phyloP scores from a whole-genome alignment of 2,329 filamentous ascomycete genomes.

The Penicillium palitans region DNA sequence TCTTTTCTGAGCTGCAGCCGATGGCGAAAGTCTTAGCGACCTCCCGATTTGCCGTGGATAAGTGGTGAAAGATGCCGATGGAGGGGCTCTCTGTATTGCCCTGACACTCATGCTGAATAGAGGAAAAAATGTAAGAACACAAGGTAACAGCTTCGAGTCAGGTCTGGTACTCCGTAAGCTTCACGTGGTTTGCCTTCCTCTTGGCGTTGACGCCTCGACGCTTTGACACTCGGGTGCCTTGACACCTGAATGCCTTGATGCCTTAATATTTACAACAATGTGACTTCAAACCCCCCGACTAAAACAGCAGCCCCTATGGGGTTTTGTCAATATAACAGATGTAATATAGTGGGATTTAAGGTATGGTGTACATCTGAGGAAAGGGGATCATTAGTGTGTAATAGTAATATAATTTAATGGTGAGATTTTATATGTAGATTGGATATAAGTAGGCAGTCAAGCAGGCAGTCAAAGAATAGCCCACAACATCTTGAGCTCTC shows the following conservation, averaged over 20 bases:
- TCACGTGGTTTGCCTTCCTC: conserved; percentile 5
- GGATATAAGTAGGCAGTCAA: too few species aligned
- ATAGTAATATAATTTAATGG: too few species aligned
- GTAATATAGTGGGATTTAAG: too few species aligned
- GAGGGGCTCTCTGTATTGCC: background rate
- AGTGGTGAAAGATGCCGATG: background rate
- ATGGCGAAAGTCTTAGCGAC: background rate
- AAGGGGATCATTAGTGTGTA: too few species aligned
- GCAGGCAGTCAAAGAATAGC: too few species aligned
- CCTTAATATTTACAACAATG: background rate
- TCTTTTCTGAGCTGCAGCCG: background rate
- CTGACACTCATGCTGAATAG: conserved; percentile 2
- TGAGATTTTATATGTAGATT: too few species aligned
- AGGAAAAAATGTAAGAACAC: background rate
- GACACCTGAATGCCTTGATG: background rate
- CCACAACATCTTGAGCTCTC: too few species aligned
- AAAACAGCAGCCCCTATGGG: too few species aligned
- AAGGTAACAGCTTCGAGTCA: background rate
- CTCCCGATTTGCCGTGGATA: background rate
- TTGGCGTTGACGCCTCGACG: conserved; percentile 3
- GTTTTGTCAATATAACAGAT: too few species aligned
- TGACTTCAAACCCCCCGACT: too few species aligned
- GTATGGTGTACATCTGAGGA: too few species aligned
- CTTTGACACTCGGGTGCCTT: background rate
- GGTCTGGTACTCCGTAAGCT: background rate